Evolutionary conservation across 2,329 filamentous ascomycete genomes (phyloP), one percentile per base, ranked within the genome.

Genomic region (Stachybotrys chlorohalonatus): DNA sequence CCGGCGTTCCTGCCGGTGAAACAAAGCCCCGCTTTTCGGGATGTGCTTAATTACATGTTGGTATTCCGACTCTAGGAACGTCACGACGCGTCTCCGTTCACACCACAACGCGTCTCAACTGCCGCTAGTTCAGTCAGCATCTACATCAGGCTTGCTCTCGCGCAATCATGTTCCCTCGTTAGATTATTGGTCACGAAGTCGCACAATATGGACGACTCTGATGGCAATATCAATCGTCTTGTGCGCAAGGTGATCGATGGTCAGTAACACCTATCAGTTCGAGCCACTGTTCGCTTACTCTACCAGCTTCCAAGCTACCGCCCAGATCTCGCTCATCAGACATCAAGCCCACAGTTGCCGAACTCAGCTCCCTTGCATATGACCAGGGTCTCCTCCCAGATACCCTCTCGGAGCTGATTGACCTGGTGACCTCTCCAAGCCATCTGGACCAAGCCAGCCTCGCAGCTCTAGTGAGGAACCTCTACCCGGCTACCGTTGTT

Each of bases 391-490:
- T 94, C 53, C 73, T 83, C 47, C 75, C 80, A 7, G 73, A 78
- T 46, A 76, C 81, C 31, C 76, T 95, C 51, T 72, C 76, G 54
- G 75, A 78, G 53, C 74, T 95, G 36, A 72, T 94, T 59, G 79
- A 85, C 55, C 75, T 93, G 54, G 70, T 90, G 59, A 85, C 85
- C 17, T 74, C 75, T 24, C 84, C 84, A 50, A 88, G 78, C 60
- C 75, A 85, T 60, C 78, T 95, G 24, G 89, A 94, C 67, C 90
- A 94, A 69, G 84, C 84, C 31, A 90, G 84, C 60, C 76, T 86
- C 31, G 84, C 81, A 13, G 80, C 77, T 31, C 74, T 95, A 51
- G 70, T 90, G 62, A 88, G 85, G 59, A 89, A 87, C 57, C 73
- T 95, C 52, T 95, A 93, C 68, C 90, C 90, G 2, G 77, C 80